These are phyloP conservation scores for Gentiana straminea DNA, from an alignment of 257 asterid species.

Conservation along the genomic window DNA sequence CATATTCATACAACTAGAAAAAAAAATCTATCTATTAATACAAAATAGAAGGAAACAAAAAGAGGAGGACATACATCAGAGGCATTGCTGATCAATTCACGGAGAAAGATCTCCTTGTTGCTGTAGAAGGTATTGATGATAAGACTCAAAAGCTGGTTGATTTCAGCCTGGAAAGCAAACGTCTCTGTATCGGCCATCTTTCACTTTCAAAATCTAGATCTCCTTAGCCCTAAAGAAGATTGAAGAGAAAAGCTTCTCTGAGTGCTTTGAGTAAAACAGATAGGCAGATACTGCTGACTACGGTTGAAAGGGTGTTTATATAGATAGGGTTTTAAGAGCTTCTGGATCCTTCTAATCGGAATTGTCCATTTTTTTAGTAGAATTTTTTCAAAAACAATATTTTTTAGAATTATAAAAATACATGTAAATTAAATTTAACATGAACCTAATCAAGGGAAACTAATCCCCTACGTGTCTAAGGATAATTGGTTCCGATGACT, in stretches of 20 bases:
- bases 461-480: neutral
- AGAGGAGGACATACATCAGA: constrained; percentile 34
- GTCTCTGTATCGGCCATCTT: constrained; percentile 35
- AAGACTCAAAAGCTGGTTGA: constrained; percentile 42
- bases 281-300: neutral
- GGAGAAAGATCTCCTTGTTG: constrained; percentile 55
- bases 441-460: neutral
- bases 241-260: no score
- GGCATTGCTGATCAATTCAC: constrained; percentile 44
- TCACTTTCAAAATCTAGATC: neutral
- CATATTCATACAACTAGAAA: no score
- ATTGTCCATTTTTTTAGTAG: neutral
- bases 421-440: no score
- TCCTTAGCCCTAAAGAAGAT: neutral
- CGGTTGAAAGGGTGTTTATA: constrained; percentile 1
- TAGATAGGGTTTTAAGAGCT: constrained; percentile 28
- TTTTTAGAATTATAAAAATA: neutral
- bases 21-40: no score
- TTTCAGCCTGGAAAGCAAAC: constrained; percentile 57
- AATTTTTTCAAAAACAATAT: neutral
- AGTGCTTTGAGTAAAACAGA: neutral
- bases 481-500: no score
- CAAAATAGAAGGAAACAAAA: no score
- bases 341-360: constrained; percentile 43
- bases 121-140: constrained; percentile 51